These are phyloP conservation scores for Symbiodinium natans DNA, from an alignment of 73 alveolate species.

Conservation along the genomic window DNA sequence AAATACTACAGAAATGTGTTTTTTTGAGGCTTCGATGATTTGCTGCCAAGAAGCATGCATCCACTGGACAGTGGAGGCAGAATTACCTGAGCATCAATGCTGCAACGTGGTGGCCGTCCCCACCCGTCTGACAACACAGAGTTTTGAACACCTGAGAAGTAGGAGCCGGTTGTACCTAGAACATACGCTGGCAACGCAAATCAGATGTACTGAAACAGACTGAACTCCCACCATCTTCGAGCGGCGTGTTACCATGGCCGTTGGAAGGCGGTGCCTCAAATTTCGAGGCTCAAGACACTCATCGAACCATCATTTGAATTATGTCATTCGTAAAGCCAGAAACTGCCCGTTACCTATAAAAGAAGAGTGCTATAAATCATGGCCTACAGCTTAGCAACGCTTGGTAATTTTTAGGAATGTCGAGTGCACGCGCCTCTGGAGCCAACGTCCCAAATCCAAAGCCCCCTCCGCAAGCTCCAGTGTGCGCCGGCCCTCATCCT, in stretches of 20 bases:
- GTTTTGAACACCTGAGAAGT: background rate
- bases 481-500: slow-evolving; percentile 73
- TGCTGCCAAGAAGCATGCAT: background rate
- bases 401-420: too few relatives aligned
- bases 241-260: slow-evolving; percentile 48
- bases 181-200: too few relatives aligned
- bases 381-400: too few relatives aligned
- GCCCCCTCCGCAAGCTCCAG: slow-evolving; percentile 65
- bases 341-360: background rate
- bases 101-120: background rate
- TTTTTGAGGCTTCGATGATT: too few relatives aligned
- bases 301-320: too few relatives aligned
- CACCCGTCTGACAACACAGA: background rate
- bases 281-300: too few relatives aligned
- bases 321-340: too few relatives aligned
- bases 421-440: too few relatives aligned
- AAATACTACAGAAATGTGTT: too few relatives aligned
- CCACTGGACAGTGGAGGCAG: background rate
- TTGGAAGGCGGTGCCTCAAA: background rate
- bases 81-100: background rate
- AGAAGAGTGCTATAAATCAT: background rate
- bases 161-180: background rate
- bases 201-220: too few relatives aligned
- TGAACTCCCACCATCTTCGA: too few relatives aligned
- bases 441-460: slow-evolving; percentile 23